Evolutionary conservation across 2,329 filamentous ascomycete species (phyloP).

Genomic region (Diaporthe helianthi): DNA sequence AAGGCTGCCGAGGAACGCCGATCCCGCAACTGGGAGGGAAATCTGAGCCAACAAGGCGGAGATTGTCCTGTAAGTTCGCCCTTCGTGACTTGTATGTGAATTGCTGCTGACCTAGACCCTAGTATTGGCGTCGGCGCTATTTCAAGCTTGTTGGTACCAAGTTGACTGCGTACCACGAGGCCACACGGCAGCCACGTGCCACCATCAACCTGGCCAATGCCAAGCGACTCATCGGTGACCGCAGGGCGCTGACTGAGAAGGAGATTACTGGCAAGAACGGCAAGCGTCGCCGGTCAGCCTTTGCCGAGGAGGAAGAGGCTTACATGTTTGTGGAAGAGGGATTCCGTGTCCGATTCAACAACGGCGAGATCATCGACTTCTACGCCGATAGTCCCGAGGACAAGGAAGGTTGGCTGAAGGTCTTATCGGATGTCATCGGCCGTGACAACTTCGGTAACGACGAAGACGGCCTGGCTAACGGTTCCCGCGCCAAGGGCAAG

Average conservation of each 20-base stretch:
- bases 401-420: conserved; percentile 95
- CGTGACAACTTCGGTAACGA: conserved; percentile 57
- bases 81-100: neutral
- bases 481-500: conserved; percentile 57
- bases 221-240: conserved; percentile 91
- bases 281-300: conserved; percentile 87
- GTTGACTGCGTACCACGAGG: conserved; percentile 94
- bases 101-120: conserved; percentile 47
- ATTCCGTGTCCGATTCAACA: conserved; percentile 98
- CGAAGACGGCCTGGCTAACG: conserved; percentile 52
- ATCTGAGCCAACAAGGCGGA: conserved; percentile 93
- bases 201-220: conserved; percentile 97
- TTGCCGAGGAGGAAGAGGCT: conserved; percentile 97
- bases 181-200: conserved; percentile 91
- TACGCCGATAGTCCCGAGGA: conserved; percentile 88
- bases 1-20: conserved; percentile 85
- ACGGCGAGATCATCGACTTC: conserved; percentile 98
- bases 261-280: conserved; percentile 80
- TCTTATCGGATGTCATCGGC: conserved; percentile 75
- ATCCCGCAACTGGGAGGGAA: conserved; percentile 82
- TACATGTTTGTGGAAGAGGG: conserved; percentile 99
- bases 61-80: conserved; percentile 85
- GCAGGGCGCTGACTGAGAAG: conserved; percentile 80
- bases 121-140: conserved; percentile 98
- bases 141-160: conserved; percentile 93